Evolutionary conservation across 495 filamentous ascomycete species (phyloP), one percentile per base, ranked within the genome.

Genomic region (Xylaria grammica): DNA sequence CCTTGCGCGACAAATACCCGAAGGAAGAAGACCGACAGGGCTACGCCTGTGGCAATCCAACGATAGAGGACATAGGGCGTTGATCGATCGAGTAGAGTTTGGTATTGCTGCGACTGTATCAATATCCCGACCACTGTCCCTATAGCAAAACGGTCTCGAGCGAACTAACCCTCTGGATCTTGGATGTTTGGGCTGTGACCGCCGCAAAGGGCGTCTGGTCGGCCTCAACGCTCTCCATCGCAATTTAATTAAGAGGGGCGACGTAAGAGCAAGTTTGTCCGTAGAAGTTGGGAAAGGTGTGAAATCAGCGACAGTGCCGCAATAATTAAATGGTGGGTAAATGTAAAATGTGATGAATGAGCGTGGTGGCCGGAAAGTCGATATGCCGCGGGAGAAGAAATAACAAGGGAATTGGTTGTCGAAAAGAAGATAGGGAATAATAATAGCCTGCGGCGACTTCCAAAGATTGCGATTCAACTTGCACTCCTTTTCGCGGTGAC

Each of bases 1-100:
- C 95, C 95, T 81, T 97, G 93, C 52, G 93, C 91, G 20, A 96
- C 60, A 68, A 99, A 80, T 69, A 99, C 94, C 68, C 95, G 88
- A 63, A 94, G 72, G 75, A 94, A 92, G 85, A 99, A 97, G 59
- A 92, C 17, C 60, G 90, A 56, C 59, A 98, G 85, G 27, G 90
- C 82, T 10, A 86, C 85, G 24, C 70, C 89, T 19, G 93, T 96
- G 76, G 89, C 87, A 58, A 89, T 79, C 95, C 95, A 99, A 79
- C 95, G 87, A 77, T 97, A 96, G 57, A 87, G 76, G 42, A 89
- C 87, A 75, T 88, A 96, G 8, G 95, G 95, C 1, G 93, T 97
- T 40, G 88, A 91, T 75, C 92, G 90, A 79, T 99, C 95, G 53
- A 99, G 89, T 65, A 92, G 93, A 58, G 91, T 83, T 90, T 99